These are phyloP conservation scores for Starmerella etchellsii DNA, from an alignment of 805 yeast genomes.

Conservation along the genomic window DNA sequence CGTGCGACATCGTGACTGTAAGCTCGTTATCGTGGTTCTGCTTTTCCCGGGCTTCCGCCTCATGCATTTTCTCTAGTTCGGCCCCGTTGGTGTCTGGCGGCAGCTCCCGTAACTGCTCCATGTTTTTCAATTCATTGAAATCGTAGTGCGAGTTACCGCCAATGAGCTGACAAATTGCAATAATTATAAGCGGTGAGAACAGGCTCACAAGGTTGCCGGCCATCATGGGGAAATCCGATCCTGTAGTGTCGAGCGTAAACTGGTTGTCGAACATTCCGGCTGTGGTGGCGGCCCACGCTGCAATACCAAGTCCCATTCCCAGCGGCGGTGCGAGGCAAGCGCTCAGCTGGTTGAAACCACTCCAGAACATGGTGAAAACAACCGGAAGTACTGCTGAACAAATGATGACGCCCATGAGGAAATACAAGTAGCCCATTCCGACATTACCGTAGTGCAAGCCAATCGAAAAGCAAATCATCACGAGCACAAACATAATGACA, in stretches of 20 bases:
- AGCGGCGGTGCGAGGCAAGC: slow-evolving; percentile 66
- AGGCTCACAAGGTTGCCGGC: slow-evolving; percentile 79
- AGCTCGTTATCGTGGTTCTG: slow-evolving; percentile 1
- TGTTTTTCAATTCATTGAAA: not conserved
- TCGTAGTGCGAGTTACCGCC: slow-evolving; percentile 56
- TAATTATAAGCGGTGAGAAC: slow-evolving; percentile 51
- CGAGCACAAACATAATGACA: slow-evolving; percentile 46
- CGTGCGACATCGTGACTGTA: slow-evolving; percentile 4
- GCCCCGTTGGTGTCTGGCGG: not conserved
- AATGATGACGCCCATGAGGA: slow-evolving; percentile 79
- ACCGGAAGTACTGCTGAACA: slow-evolving; percentile 78
- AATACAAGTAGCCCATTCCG: slow-evolving; percentile 76
- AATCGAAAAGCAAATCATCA: slow-evolving; percentile 72
- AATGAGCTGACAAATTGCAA: slow-evolving; percentile 50
- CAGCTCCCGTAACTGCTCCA: slow-evolving; percentile 8
- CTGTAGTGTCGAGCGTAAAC: slow-evolving; percentile 45
- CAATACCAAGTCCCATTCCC: slow-evolving; percentile 61
- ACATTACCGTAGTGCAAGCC: slow-evolving; percentile 73
- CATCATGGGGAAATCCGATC: slow-evolving; percentile 77
- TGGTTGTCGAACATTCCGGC: slow-evolving; percentile 31
- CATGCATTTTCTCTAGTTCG: not conserved
- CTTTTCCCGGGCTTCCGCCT: slow-evolving; percentile 8
- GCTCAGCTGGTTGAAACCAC: slow-evolving; percentile 50
- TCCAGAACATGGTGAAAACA: slow-evolving; percentile 54
- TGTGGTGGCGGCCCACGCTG: slow-evolving; percentile 44